Evolutionary conservation across 768 basidiomycete species (phyloP).

Genomic region (Hygrocybe punicea): DNA sequence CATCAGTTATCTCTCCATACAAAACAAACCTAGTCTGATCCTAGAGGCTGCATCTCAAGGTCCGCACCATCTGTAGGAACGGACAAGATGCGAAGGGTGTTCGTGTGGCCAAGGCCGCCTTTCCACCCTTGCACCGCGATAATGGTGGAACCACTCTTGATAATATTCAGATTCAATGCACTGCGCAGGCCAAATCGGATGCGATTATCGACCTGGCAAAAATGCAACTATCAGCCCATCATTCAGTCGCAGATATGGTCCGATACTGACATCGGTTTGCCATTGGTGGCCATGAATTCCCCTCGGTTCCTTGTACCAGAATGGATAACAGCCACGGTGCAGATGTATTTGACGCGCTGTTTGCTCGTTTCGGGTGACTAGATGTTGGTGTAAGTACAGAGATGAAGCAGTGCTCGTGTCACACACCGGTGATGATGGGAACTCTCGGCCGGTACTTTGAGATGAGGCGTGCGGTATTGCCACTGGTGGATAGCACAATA

Average conservation of each 20-base stretch:
- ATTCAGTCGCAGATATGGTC: background rate
- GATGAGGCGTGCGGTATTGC: slow-evolving; percentile 91
- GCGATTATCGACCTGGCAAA: slow-evolving; percentile 74
- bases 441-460: slow-evolving; percentile 94
- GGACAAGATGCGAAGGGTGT: slow-evolving; percentile 79
- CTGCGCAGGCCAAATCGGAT: slow-evolving; percentile 84
- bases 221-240: slow-evolving; percentile 6
- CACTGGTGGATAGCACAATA: slow-evolving; percentile 93
- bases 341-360: slow-evolving; percentile 96
- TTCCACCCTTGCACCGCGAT: slow-evolving; percentile 99
- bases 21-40: slow-evolving; percentile 13
- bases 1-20: background rate
- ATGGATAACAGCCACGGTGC: slow-evolving; percentile 94
- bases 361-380: slow-evolving; percentile 94
- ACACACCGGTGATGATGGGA: slow-evolving; percentile 89
- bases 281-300: slow-evolving; percentile 86
- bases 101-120: slow-evolving; percentile 93
- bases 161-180: slow-evolving; percentile 79
- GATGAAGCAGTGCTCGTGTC: background rate
- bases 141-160: slow-evolving; percentile 84
- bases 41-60: slow-evolving; percentile 64
- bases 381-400: background rate
- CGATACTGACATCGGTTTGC: slow-evolving; percentile 85
- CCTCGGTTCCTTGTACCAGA: slow-evolving; percentile 94
- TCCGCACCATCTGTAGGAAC: slow-evolving; percentile 82